Conservation (phyloP, 2,329 filamentous ascomycete genomes). For the Cordyceps farinosa region DNA sequence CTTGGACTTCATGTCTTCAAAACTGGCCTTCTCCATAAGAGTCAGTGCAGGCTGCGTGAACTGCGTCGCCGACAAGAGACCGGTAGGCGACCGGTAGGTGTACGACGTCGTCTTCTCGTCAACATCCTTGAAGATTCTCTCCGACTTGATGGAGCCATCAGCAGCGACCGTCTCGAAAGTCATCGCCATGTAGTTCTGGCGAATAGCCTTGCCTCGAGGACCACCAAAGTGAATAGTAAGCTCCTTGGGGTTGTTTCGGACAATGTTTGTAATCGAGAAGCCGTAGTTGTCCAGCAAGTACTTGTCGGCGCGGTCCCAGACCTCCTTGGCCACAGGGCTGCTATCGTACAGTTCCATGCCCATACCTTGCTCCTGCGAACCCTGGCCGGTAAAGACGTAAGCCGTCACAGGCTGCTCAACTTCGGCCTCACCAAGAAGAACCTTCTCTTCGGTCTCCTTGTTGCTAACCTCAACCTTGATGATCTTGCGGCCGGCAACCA, state of each 20-base stretch:
- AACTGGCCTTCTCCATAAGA: constrained; percentile 99
- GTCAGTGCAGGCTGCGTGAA: constrained; percentile 98
- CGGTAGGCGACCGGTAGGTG: constrained; percentile 93
- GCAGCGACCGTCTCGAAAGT: constrained; percentile 96
- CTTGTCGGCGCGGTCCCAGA: constrained; percentile 96
- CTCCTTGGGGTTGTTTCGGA: constrained; percentile 99
- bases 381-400: constrained; percentile 97
- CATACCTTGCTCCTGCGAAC: constrained; percentile 98
- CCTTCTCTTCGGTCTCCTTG: constrained; percentile 93
- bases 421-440: constrained; percentile 90
- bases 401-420: constrained; percentile 95
- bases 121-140: constrained; percentile 99
- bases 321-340: constrained; percentile 90
- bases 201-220: constrained; percentile 92
- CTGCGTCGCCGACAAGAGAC: constrained; percentile 92
- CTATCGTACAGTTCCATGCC: constrained; percentile 97
- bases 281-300: constrained; percentile 99
- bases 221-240: constrained; percentile 98
- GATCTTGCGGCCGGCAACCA: constrained; percentile 98
- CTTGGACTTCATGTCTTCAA: constrained; percentile 98
- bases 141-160: constrained; percentile 91
- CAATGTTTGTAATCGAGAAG: constrained; percentile 97
- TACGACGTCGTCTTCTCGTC: constrained; percentile 90
- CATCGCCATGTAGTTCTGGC: constrained; percentile 99
- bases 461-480: constrained; percentile 98